Percentiles rank a stretch among this genome's conserved stretches.
Evolutionary conservation across 768 basidiomycete species (phyloP).

Genomic region (Sporobolomyces phaffii): DNA sequence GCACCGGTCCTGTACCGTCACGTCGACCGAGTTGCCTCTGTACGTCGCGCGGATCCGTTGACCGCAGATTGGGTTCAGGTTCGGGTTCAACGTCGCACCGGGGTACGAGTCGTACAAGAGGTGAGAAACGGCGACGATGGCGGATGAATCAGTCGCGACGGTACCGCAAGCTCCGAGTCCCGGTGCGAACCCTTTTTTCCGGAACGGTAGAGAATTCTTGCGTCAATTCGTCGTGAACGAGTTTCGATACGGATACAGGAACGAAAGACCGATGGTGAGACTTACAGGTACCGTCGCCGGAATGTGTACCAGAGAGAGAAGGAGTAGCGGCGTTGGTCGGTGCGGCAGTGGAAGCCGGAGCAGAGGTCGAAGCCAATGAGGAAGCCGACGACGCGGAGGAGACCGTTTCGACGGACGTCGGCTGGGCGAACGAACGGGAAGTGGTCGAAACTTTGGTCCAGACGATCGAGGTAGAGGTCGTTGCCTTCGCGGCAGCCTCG

Average conservation of each 20-base stretch:
- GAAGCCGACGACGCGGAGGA: no score
- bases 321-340: not conserved
- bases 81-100: constrained; percentile 57
- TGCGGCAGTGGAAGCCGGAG: not conserved
- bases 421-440: not conserved
- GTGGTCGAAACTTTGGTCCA: not conserved
- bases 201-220: not conserved
- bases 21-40: constrained; percentile 7
- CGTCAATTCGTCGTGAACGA: no score
- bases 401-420: no score
- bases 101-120: constrained; percentile 8
- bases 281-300: constrained; percentile 17
- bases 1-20: constrained; percentile 15
- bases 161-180: constrained; percentile 23
- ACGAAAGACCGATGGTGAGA: no score
- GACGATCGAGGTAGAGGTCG: not conserved
- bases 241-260: no score
- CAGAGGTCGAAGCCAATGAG: no score
- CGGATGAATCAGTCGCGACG: not conserved
- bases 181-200: constrained; percentile 1
- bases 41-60: constrained; percentile 50
- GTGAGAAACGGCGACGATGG: constrained; percentile 23
- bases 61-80: constrained; percentile 67
- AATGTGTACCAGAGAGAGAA: not conserved
- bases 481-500: not conserved